Base-by-base conservation (phyloP, 805 yeast species). In the Crinitomyces ghanaensis region DNA sequence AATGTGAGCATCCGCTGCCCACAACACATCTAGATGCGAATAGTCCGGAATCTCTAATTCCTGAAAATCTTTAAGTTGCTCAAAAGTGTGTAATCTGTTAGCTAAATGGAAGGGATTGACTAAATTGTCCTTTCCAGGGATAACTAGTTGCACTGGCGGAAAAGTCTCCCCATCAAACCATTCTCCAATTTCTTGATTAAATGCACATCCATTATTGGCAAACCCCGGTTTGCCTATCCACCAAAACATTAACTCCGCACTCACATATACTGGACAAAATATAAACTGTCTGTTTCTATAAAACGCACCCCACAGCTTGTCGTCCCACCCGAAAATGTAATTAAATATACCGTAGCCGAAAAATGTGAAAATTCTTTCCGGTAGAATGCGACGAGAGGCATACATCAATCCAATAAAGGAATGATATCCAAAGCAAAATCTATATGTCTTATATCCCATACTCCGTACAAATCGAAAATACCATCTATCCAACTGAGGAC, bases 281-380 rank as follows among this genome's bases (percentile, higher is more conserved):
- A 86, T 56, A 42, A 88, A 85, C 56, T 82, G 84, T 21, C 86
- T 65, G 40, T 72, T 70, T 46, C 88, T 65, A 16, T 83, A 58
- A 18, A 65, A 58, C 17, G 57, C 62, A 50, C 85, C 80, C 78
- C 96, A 91, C 19, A 79, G 62, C 9, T 54, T 53, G 46, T 84
- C 93, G 49, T 69, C 72, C 97, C 97, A 91, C 35, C 78, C 82
- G 52, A 88, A 83, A 38, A 88, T 58, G 48, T 71, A 88, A 50
- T 80, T 80, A 62, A 88, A 86, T 78, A 88, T 80, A 32, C 77
- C 59, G 50, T 83, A 86, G 17, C 91, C 77, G 29, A 74, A 53
- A 29, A 62, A 62, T 0, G 86, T 75, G 55, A 72, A 82, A 3
- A 75, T 9, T n/a, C 63, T 59, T 5, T 60, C 62, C 4, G 72